phyloP scores from a whole-genome alignment of 1,284 basidiomycete genomes.

The Coniophora puteana region DNA sequence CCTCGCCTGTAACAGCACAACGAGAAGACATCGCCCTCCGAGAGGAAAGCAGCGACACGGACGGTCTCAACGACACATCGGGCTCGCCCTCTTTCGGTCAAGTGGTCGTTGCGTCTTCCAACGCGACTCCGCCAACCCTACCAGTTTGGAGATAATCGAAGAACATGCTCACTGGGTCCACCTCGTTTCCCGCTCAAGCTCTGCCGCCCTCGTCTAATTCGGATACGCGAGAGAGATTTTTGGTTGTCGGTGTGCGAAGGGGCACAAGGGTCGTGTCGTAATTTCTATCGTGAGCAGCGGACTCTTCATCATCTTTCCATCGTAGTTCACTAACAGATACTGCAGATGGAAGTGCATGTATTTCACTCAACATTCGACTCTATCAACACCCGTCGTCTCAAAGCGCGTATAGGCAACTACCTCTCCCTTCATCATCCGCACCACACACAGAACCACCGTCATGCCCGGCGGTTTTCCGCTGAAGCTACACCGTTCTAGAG shows the following conservation, averaged over 20 bases:
- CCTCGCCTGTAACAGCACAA: conserved; percentile 60
- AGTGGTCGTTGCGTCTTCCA: conserved; percentile 68
- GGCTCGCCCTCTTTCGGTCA: conserved; percentile 73
- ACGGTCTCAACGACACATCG: conserved; percentile 44
- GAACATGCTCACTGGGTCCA: conserved; percentile 91
- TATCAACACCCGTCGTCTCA: conserved; percentile 96
- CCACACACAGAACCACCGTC: conserved; percentile 91
- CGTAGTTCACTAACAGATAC: conserved; percentile 10
- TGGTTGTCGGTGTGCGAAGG: conserved; percentile 79
- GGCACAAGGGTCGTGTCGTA: conserved; percentile 78
- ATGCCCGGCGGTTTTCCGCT: too few relatives aligned
- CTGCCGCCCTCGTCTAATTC: conserved; percentile 83
- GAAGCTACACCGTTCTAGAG: too few relatives aligned
- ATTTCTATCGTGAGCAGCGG: conserved; percentile 73
- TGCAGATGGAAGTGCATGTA: conserved; percentile 84
- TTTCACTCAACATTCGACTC: conserved; percentile 99
- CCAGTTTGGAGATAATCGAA: conserved; percentile 55
- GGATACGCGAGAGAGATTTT: conserved; percentile 96
- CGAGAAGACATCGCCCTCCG: conserved; percentile 61
- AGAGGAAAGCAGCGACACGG: conserved; percentile 49
- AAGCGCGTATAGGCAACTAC: conserved; percentile 93
- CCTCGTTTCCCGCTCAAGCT: conserved; percentile 89
- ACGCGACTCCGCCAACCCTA: conserved; percentile 48
- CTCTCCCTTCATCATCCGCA: conserved; percentile 94
- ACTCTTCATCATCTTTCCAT: neutral